Evolutionary conservation across 495 filamentous ascomycete genomes (phyloP).

Genomic region (Achaetomiella virescens): DNA sequence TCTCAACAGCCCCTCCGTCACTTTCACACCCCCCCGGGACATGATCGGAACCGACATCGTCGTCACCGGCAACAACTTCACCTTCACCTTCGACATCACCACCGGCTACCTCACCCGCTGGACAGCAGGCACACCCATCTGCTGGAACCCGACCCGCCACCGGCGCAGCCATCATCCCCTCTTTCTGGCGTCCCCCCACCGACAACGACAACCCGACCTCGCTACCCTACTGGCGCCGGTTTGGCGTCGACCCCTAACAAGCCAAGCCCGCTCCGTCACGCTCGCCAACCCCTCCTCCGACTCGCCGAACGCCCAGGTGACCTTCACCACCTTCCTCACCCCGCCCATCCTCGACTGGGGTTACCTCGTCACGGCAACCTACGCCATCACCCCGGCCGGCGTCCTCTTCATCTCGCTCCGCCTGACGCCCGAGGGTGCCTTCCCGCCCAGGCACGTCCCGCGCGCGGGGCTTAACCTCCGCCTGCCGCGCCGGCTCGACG

Average conservation of each 20-base stretch:
- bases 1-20: background rate
- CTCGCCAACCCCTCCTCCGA: slow-evolving; percentile 23
- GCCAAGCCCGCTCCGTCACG: slow-evolving; percentile 38
- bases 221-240: slow-evolving; percentile 35
- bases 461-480: slow-evolving; percentile 49
- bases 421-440: slow-evolving; percentile 29
- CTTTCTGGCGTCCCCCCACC: slow-evolving; percentile 45
- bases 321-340: slow-evolving; percentile 32
- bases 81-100: slow-evolving; percentile 37
- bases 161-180: slow-evolving; percentile 30
- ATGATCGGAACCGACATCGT: background rate
- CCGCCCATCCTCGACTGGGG: slow-evolving; percentile 55
- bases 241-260: slow-evolving; percentile 32
- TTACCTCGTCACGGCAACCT: slow-evolving; percentile 41
- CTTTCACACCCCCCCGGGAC: background rate
- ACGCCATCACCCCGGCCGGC: slow-evolving; percentile 42
- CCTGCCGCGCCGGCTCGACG: slow-evolving; percentile 33
- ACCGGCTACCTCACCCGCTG: slow-evolving; percentile 37
- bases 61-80: slow-evolving; percentile 12
- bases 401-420: slow-evolving; percentile 36
- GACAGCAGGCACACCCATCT: slow-evolving; percentile 16
- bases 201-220: slow-evolving; percentile 51
- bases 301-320: slow-evolving; percentile 26
- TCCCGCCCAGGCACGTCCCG: slow-evolving; percentile 43
- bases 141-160: slow-evolving; percentile 37